Evolutionary conservation across 805 yeast genomes (phyloP).

Genomic region (Myxozyma vanderwaltii): DNA sequence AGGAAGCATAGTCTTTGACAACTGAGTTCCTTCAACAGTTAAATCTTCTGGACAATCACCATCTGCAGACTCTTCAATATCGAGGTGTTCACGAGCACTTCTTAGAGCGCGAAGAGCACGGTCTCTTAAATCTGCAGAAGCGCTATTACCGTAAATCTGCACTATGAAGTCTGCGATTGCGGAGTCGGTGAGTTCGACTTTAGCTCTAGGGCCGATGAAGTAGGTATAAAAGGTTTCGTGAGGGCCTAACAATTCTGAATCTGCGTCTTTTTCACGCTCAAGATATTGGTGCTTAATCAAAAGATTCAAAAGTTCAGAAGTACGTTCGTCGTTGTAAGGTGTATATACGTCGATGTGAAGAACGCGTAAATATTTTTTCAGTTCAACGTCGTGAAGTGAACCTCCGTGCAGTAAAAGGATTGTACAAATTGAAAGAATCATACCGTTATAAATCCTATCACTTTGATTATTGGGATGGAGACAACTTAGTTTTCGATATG

Average conservation of each 20-base stretch:
- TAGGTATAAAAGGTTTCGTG: conserved; percentile 23
- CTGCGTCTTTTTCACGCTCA: conserved; percentile 28
- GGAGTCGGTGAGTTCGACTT: conserved; percentile 18
- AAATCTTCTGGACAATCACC: background rate
- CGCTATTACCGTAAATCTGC: conserved; percentile 17
- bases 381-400: conserved; percentile 8
- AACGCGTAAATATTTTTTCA: conserved; percentile 20
- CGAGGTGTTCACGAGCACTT: conserved; percentile 9
- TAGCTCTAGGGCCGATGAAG: conserved; percentile 30
- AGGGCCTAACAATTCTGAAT: conserved; percentile 6
- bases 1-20: background rate
- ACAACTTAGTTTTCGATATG: conserved; percentile 8
- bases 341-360: conserved; percentile 17
- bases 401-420: conserved; percentile 24
- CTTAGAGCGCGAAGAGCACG: conserved; percentile 16
- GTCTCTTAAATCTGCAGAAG: conserved; percentile 12
- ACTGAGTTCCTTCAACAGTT: conserved; percentile 1
- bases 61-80: background rate
- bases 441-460: conserved; percentile 19
- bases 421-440: conserved; percentile 17
- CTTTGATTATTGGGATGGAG: conserved; percentile 11
- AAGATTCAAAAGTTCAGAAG: conserved; percentile 15
- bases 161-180: conserved; percentile 21
- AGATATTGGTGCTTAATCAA: conserved; percentile 26
- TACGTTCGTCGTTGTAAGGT: conserved; percentile 21